A percentile compares a stretch with the other conserved stretches of the same genome.
Conservation (phyloP, 257 asterid genomes). For the Solanum dulcamara region DNA sequence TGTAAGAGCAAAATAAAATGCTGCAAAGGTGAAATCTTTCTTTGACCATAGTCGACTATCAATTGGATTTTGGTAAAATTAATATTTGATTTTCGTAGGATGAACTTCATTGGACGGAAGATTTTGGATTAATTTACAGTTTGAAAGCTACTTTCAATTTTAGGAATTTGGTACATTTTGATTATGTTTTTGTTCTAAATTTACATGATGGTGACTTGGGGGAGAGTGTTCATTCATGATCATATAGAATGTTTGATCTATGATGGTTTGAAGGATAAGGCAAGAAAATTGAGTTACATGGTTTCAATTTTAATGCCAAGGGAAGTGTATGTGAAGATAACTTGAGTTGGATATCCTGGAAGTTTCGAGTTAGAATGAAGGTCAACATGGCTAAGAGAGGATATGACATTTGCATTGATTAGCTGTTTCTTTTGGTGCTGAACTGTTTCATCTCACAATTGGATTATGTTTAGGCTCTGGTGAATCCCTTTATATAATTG, state of each 20-base stretch:
- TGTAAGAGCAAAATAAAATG: neutral
- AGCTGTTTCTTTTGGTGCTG: neutral
- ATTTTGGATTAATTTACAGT: neutral
- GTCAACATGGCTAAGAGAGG: neutral
- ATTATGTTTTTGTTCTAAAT: neutral
- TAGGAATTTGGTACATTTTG: neutral
- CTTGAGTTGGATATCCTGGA: neutral
- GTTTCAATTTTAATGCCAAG: neutral
- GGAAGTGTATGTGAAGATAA: neutral
- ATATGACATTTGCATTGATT: neutral
- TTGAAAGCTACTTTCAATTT: neutral
- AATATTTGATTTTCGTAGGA: neutral
- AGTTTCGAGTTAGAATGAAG: neutral
- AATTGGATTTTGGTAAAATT: neutral
- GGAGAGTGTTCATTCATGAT: neutral
- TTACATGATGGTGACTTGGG: neutral
- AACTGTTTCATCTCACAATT: neutral
- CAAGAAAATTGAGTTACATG: neutral
- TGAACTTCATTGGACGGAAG: neutral
- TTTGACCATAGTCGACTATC: neutral
- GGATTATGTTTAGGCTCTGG: neutral
- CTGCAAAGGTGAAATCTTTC: neutral
- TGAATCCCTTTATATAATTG: neutral
- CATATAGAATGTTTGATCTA: neutral
- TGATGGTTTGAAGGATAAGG: neutral